These are phyloP conservation scores for Suillus ampliporus DNA, from an alignment of 768 basidiomycete genomes.

Conservation along the genomic window DNA sequence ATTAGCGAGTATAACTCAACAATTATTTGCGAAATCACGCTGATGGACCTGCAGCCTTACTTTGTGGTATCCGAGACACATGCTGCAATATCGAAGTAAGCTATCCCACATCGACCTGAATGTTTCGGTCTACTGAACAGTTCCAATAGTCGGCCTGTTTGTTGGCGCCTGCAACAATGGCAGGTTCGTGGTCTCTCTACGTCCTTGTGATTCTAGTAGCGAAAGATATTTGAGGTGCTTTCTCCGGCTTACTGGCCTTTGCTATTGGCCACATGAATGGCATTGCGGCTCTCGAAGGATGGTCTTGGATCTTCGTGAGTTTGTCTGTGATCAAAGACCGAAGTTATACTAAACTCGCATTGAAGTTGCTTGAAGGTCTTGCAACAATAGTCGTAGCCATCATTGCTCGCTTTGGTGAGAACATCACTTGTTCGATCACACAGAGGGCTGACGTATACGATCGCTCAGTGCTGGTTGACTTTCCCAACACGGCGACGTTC, in stretches of 20 bases:
- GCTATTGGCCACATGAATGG: slow-evolving; percentile 60
- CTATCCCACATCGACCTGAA: background rate
- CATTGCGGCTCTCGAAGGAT: slow-evolving; percentile 51
- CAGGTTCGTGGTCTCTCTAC: slow-evolving; percentile 38
- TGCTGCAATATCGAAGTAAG: slow-evolving; percentile 53
- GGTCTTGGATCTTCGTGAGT: slow-evolving; percentile 74
- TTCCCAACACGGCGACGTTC: slow-evolving; percentile 62
- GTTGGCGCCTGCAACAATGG: slow-evolving; percentile 68
- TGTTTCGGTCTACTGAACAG: background rate
- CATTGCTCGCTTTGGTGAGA: slow-evolving; percentile 55
- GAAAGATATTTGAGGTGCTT: slow-evolving; percentile 44
- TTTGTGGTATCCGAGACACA: slow-evolving; percentile 71
- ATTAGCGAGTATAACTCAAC: slow-evolving; percentile 54
- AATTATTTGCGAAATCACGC: too few relatives aligned
- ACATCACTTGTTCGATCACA: background rate
- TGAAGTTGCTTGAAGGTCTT: slow-evolving; percentile 60
- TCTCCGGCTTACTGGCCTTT: slow-evolving; percentile 64
- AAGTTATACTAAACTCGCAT: slow-evolving; percentile 9
- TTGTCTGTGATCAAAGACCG: background rate
- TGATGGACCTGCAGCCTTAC: slow-evolving; percentile 48
- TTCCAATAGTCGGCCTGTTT: slow-evolving; percentile 54
- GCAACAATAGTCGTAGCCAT: slow-evolving; percentile 62
- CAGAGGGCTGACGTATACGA: background rate
- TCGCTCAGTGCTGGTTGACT: slow-evolving; percentile 61
- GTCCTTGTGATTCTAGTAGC: background rate